Evolutionary conservation across 2,329 filamentous ascomycete genomes (phyloP).

Genomic region (Allantophomopsis lycopodina): DNA sequence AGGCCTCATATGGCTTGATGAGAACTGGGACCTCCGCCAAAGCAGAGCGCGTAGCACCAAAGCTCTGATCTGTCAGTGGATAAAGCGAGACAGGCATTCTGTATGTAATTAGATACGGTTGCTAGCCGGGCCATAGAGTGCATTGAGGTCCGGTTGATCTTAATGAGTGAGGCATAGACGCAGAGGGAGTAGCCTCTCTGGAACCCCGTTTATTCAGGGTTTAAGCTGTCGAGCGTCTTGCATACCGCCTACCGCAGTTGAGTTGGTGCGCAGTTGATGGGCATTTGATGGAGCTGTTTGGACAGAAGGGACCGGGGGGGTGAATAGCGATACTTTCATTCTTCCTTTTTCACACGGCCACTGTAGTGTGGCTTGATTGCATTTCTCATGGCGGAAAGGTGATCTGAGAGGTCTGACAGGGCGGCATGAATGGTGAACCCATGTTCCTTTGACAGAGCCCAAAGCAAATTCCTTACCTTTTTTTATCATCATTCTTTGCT

Average conservation of each 20-base stretch:
- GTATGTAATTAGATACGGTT: neutral
- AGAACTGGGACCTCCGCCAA: slow-evolving; percentile 15
- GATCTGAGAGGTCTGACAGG: no score
- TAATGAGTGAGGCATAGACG: neutral
- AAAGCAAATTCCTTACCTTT: no score
- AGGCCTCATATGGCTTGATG: neutral
- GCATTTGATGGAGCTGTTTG: no score
- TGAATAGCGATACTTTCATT: no score
- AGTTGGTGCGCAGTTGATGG: neutral
- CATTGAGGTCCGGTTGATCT: neutral
- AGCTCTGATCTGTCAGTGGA: slow-evolving; percentile 28
- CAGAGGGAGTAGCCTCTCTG: neutral
- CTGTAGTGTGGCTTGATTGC: no score
- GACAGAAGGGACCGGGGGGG: no score
- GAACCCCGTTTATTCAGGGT: neutral
- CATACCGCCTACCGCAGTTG: neutral
- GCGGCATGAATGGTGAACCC: no score
- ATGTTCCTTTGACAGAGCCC: no score
- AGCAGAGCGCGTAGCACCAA: slow-evolving; percentile 27
- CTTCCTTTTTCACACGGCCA: no score
- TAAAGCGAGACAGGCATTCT: neutral
- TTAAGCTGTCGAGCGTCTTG: neutral
- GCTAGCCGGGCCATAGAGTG: neutral
- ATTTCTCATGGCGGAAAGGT: no score
- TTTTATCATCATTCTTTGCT: no score